Base-by-base conservation (phyloP, 1,284 basidiomycete species). In the Schizopora paradoxa region DNA sequence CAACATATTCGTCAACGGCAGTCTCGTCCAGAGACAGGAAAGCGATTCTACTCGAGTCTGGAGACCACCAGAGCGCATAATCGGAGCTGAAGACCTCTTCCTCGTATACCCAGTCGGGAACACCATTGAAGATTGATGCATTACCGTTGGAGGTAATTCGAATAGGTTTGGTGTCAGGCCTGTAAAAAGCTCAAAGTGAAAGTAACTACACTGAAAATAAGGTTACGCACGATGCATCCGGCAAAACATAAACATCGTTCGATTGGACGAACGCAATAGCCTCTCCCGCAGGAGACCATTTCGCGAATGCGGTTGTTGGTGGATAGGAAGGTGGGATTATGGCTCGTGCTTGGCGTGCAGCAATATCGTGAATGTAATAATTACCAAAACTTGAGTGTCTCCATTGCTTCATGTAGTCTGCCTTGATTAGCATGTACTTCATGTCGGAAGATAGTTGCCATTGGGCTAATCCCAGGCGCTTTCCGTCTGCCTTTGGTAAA, bases 51-150 rank as follows among this genome's bases (percentile, higher is more conserved):
- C 74, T 67, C 0, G 86, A 84, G 54, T 88, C 79, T 0, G 93
- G 93, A 22, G 86, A 86, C 85, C 91, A 97, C 92, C 92, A 98
- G 5, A 95, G 69, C 0, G 92, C 84, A 41, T 66, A 82, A 56
- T 92, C 81, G 27, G 67, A 61, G 4, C 72, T 67, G 54, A 92
- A 88, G 19, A 98, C 78, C 61, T 97, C 93, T 63, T 97, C 93
- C 63, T 97, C 93, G 63, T 96, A 96, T 5, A 95, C 92, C 91
- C 95, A 98, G 63, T 96, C 92, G 0, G 92, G 90, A 0, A 97
- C 86, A 5, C 93, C 95, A 58, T 98, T 86, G 72, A 98, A 97
- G 23, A 93, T 72, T 0, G 87, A 86, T 0, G 77, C 72, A 36
- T 86, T 89, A 1, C 94, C 95, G 18, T 84, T 82, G 1, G 72